Evolutionary conservation across 2,329 filamentous ascomycete genomes (phyloP).

Genomic region (Ophiognomonia clavigignenti-juglandacearum): DNA sequence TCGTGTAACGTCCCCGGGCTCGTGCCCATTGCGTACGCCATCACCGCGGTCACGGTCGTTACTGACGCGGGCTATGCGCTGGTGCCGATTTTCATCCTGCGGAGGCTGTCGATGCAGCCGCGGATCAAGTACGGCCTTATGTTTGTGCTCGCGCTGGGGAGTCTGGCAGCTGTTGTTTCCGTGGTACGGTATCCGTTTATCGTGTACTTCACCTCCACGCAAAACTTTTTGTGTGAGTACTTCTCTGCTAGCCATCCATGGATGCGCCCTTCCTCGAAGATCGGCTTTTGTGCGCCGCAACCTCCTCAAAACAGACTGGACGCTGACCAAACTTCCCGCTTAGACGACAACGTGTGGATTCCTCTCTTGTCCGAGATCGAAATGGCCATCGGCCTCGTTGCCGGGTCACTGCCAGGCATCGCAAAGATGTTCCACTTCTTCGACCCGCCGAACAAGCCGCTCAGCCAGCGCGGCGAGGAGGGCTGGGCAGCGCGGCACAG

Average conservation of each 20-base stretch:
- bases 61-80: neutral
- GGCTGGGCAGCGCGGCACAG: neutral
- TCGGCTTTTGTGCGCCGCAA: no score
- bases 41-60: neutral
- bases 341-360: neutral
- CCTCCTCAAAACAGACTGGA: neutral
- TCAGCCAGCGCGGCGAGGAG: neutral
- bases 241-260: neutral
- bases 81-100: neutral
- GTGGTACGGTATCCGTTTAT: slow-evolving; percentile 3
- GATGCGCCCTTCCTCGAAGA: no score
- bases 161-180: neutral
- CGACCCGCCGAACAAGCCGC: neutral
- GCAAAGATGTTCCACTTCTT: neutral
- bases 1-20: neutral
- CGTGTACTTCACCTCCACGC: neutral
- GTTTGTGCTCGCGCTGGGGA: neutral
- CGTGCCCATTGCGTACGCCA: neutral
- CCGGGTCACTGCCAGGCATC: neutral
- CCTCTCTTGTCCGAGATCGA: neutral
- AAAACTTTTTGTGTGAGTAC: neutral
- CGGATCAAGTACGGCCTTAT: neutral
- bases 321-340: neutral
- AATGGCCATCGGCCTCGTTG: neutral
- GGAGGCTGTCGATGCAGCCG: neutral